phyloP scores from a whole-genome alignment of 768 basidiomycete species.

The Mycena vulgaris region DNA sequence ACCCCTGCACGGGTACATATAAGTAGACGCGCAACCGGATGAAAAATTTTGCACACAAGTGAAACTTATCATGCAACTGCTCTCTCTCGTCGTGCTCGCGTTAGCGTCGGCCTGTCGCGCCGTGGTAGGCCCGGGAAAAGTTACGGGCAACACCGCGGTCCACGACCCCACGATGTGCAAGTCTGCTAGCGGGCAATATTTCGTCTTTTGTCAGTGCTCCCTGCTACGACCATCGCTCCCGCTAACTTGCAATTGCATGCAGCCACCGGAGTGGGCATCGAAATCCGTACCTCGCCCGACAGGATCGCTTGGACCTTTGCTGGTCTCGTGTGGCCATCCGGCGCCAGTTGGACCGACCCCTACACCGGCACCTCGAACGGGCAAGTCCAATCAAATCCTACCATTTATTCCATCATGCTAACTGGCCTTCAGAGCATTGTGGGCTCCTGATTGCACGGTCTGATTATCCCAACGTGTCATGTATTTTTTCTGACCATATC shows the following conservation, averaged over 20 bases:
- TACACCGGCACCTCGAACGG: constrained; percentile 66
- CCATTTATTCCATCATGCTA: neutral
- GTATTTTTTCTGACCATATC: neutral
- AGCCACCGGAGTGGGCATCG: constrained; percentile 64
- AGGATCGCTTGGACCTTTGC: constrained; percentile 61
- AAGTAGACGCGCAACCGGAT: neutral
- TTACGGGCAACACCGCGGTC: constrained; percentile 59
- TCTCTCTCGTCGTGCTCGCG: constrained; percentile 35
- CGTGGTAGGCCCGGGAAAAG: constrained; percentile 54
- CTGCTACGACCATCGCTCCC: neutral
- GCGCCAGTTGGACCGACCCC: constrained; percentile 64
- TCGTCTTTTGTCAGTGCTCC: constrained; percentile 58
- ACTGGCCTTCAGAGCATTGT: constrained; percentile 29
- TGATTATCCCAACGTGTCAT: neutral
- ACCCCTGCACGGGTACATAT: neutral
- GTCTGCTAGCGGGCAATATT: constrained; percentile 62
- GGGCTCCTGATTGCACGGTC: constrained; percentile 52
- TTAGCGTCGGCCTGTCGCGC: constrained; percentile 36
- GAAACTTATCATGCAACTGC: constrained; percentile 31
- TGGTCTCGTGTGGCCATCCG: constrained; percentile 66
- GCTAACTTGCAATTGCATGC: neutral
- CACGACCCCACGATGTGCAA: constrained; percentile 69
- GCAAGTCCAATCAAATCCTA: constrained; percentile 38
- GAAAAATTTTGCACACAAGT: neutral
- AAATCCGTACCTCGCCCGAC: constrained; percentile 66